Conservation (phyloP, 2,329 filamentous ascomycete species). For the Teratosphaeria epicoccoides region DNA sequence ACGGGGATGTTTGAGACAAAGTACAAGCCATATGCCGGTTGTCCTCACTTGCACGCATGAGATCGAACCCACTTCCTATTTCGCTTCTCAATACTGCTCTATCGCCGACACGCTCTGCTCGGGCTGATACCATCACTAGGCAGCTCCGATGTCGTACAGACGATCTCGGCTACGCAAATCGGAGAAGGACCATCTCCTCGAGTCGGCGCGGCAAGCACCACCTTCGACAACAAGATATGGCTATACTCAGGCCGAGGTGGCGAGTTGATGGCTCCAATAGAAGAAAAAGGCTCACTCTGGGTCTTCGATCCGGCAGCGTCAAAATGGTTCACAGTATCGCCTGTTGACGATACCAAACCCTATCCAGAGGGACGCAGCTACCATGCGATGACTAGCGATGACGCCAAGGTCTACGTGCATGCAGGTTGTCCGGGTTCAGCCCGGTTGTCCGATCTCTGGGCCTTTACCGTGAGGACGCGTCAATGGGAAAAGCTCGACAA, state of each 20-base stretch:
- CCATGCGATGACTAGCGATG: constrained; percentile 56
- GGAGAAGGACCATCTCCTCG: constrained; percentile 50
- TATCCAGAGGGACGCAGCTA: constrained; percentile 59
- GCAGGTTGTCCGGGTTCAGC: constrained; percentile 60
- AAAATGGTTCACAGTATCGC: constrained; percentile 55
- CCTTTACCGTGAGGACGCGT: constrained; percentile 54
- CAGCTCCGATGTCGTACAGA: not conserved
- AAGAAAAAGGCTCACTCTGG: constrained; percentile 68
- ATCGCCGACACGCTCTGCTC: too few relatives aligned
- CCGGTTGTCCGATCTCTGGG: constrained; percentile 62
- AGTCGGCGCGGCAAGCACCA: constrained; percentile 61
- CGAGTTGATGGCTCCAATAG: constrained; percentile 55
- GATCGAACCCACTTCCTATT: not conserved
- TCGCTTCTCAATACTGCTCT: not conserved
- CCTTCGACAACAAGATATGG: constrained; percentile 61
- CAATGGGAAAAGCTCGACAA: constrained; percentile 58
- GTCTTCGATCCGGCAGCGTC: constrained; percentile 56
- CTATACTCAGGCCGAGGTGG: constrained; percentile 72
- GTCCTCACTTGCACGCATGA: not conserved
- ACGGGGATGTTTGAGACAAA: not conserved
- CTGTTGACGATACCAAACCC: constrained; percentile 33
- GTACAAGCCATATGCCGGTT: not conserved
- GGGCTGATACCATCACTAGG: not conserved
- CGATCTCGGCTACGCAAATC: not conserved
- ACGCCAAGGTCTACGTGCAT: constrained; percentile 64